phyloP scores from a whole-genome alignment of 345 rosid genomes.

The Raphanus sativus region DNA sequence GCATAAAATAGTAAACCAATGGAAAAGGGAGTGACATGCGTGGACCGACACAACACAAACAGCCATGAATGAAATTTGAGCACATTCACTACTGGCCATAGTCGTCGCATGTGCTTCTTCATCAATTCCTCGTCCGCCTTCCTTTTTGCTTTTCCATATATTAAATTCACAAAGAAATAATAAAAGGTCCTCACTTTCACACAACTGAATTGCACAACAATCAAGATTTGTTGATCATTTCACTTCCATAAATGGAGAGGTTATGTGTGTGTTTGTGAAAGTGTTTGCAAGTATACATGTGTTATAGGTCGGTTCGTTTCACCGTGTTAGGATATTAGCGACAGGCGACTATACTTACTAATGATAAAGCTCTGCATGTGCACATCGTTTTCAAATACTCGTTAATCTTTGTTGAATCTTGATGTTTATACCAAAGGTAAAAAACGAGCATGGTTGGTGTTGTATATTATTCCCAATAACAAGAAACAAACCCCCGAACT shows the following conservation, averaged over 20 bases:
- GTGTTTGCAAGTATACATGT: background rate
- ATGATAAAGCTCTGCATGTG: background rate
- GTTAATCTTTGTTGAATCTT: background rate
- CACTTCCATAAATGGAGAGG: background rate
- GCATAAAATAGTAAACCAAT: background rate
- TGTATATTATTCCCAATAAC: background rate
- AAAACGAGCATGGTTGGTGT: background rate
- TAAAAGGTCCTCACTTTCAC: constrained; percentile 26
- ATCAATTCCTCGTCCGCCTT: constrained; percentile 24
- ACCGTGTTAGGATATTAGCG: background rate
- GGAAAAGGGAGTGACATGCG: constrained; percentile 28
- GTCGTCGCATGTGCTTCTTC: constrained; percentile 40
- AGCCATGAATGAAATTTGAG: constrained; percentile 35
- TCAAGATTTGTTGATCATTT: constrained; percentile 12
- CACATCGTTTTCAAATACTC: background rate
- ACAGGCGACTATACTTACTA: background rate
- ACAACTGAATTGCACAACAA: constrained; percentile 18
- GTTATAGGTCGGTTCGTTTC: background rate
- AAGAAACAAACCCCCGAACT: background rate
- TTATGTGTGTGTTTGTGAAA: background rate
- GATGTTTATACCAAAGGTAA: background rate
- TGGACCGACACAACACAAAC: constrained; percentile 43
- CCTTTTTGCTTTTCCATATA: constrained; percentile 16
- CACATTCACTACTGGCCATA: constrained; percentile 31
- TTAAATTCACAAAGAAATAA: constrained; percentile 2